Conservation (phyloP, 2,329 filamentous ascomycete species). For the Curvularia lunata region DNA sequence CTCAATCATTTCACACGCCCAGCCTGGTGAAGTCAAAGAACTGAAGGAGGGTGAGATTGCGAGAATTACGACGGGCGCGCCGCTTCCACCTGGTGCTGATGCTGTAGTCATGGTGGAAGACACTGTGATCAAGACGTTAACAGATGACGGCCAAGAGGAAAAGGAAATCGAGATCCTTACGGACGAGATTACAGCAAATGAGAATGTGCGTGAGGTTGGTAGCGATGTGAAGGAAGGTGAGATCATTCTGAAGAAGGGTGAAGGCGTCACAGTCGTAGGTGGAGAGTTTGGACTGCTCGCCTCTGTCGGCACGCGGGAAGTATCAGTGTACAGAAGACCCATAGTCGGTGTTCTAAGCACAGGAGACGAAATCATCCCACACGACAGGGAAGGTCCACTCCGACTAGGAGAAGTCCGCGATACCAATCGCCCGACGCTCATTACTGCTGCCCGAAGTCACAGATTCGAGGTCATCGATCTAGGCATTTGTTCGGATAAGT, state of each 20-base stretch:
- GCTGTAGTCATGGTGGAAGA: slow-evolving; percentile 98
- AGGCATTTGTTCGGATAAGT: slow-evolving; percentile 79
- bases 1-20: slow-evolving; percentile 82
- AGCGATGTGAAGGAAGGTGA: slow-evolving; percentile 79
- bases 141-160: slow-evolving; percentile 83
- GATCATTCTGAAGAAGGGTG: slow-evolving; percentile 75
- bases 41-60: slow-evolving; percentile 79
- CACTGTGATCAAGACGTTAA: slow-evolving; percentile 76
- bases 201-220: slow-evolving; percentile 90
- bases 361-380: slow-evolving; percentile 88
- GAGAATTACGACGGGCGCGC: slow-evolving; percentile 92
- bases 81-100: slow-evolving; percentile 84
- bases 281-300: slow-evolving; percentile 91
- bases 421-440: slow-evolving; percentile 86
- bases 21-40: slow-evolving; percentile 69
- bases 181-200: slow-evolving; percentile 72
- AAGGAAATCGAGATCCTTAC: slow-evolving; percentile 86
- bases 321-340: slow-evolving; percentile 76
- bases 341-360: slow-evolving; percentile 88
- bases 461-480: slow-evolving; percentile 84
- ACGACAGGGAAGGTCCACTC: slow-evolving; percentile 68
- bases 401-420: slow-evolving; percentile 86
- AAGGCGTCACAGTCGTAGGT: slow-evolving; percentile 83
- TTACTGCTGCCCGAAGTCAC: slow-evolving; percentile 75
- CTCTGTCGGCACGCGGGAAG: slow-evolving; percentile 76